These are phyloP conservation scores for Venturia nashicola DNA, from an alignment of 2,329 filamentous ascomycete species.

Conservation along the genomic window DNA sequence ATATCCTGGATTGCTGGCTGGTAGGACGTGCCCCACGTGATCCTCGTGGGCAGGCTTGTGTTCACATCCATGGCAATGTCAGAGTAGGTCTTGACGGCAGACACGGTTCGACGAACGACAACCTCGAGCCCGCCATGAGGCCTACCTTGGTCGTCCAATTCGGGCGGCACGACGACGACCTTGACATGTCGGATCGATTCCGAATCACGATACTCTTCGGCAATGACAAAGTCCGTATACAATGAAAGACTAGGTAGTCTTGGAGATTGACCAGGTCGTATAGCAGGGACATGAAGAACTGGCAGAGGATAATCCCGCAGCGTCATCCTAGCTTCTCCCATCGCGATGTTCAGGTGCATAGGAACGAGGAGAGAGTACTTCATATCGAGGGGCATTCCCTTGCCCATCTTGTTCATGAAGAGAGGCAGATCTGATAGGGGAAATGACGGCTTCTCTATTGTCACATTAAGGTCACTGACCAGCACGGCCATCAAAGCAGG, in stretches of 20 bases:
- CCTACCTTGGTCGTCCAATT: conserved; percentile 41
- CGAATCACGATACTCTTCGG: conserved; percentile 75
- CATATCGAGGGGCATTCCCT: conserved; percentile 89
- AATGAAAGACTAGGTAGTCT: conserved; percentile 72
- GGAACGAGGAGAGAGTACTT: conserved; percentile 81
- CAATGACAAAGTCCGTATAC: conserved; percentile 85
- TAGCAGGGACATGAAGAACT: conserved; percentile 74
- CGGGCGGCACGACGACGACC: conserved; percentile 72
- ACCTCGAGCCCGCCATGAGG: conserved; percentile 61
- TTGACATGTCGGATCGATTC: conserved; percentile 70
- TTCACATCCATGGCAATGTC: conserved; percentile 89
- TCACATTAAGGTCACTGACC: conserved; percentile 73
- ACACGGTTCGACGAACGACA: conserved; percentile 79
- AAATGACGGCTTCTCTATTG: conserved; percentile 88
- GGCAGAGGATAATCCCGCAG: conserved; percentile 90
- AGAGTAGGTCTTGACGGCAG: conserved; percentile 92
- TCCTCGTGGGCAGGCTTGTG: conserved; percentile 77
- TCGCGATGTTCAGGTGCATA: conserved; percentile 77
- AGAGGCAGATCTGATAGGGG: conserved; percentile 67
- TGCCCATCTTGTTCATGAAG: conserved; percentile 83
- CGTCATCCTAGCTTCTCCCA: conserved; percentile 79
- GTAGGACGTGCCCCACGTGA: conserved; percentile 96
- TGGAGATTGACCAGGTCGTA: conserved; percentile 68
- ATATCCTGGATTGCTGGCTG: conserved; percentile 97
- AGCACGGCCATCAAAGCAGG: conserved; percentile 71